Evolutionary conservation across 2,329 filamentous ascomycete species (phyloP).

Genomic region (Saccharata proteae): DNA sequence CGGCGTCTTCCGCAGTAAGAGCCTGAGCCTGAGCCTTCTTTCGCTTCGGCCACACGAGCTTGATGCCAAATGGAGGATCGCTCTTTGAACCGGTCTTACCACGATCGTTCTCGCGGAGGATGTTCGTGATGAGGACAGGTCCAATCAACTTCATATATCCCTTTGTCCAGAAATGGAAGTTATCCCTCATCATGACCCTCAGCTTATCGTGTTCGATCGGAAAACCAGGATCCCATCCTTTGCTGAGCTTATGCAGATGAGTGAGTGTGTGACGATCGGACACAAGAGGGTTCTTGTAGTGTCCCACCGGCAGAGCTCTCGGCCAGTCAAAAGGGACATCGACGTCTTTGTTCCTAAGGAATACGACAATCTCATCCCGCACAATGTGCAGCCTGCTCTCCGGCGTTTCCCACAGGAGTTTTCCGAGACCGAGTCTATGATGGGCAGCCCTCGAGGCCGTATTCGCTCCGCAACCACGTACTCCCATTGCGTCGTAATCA

Average conservation of each 20-base stretch:
- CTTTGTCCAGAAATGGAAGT: slow-evolving; percentile 27
- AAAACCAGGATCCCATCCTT: slow-evolving; percentile 18
- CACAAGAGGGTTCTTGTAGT: slow-evolving; percentile 26
- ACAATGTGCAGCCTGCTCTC: slow-evolving; percentile 1
- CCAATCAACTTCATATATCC: slow-evolving; percentile 27
- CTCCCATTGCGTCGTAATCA: slow-evolving; percentile 27
- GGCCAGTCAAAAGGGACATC: slow-evolving; percentile 1
- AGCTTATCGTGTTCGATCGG: slow-evolving; percentile 21
- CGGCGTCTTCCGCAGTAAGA: too few relatives aligned
- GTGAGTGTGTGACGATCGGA: slow-evolving; percentile 19
- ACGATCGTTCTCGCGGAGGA: slow-evolving; percentile 10
- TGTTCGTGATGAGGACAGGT: slow-evolving; percentile 17
- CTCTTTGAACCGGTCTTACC: too few relatives aligned
- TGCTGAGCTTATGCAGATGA: slow-evolving; percentile 16
- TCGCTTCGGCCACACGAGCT: slow-evolving; percentile 16
- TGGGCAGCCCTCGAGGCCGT: slow-evolving; percentile 18
- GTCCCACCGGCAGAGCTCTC: slow-evolving; percentile 14
- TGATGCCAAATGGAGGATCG: slow-evolving; percentile 18
- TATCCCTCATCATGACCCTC: slow-evolving; percentile 19
- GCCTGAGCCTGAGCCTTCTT: slow-evolving; percentile 14
- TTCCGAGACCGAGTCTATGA: slow-evolving; percentile 20
- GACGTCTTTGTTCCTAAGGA: slow-evolving; percentile 1
- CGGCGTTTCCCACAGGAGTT: slow-evolving; percentile 13
- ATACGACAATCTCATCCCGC: slow-evolving; percentile 2
- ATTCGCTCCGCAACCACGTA: slow-evolving; percentile 23